Base-by-base conservation (phyloP, 192 early-diverging fungal genomes). In the Thoreauomyces humboldtii region DNA sequence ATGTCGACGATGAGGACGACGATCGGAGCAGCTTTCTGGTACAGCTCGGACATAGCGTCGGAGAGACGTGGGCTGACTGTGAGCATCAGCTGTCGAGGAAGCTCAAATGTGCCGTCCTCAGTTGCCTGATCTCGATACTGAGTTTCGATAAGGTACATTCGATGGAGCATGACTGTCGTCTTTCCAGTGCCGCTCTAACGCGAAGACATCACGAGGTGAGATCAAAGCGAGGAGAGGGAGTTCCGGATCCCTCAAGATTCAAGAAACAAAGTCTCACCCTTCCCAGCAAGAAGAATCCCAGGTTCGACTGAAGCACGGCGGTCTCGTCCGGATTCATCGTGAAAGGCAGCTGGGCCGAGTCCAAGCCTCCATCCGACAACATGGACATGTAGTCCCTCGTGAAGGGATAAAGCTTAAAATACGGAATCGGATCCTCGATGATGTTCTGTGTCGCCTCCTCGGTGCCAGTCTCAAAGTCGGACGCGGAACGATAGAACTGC, bases 71-170 rank as follows among this genome's bases (percentile, higher is more conserved):
- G 35, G 55, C 55, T 57, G 15, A 57, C 24, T 15, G 55, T 57
- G 17, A 57, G 9, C 55, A 57, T 57, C 15, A 57, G 55, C 2
- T 57, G 55, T 12, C 34, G 55, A 25, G 55, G 55, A 34, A 17
- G 17, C 9, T 14, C 55, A n/a, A n/a, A n/a, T n/a, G n/a, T n/a
- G n/a, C n/a, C n/a, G n/a, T n/a, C n/a, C n/a, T n/a, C n/a, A n/a
- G n/a, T n/a, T n/a, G n/a, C n/a, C n/a, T n/a, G n/a, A 34, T 17
- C 55, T 34, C 35, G 29, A 25, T 28, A 15, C 1, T 25, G 9
- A 22, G 15, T 57, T 33, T 34, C n/a, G 55, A 4, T n/a, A 11
- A n/a, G 28, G 55, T n/a, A 17, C 55, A 57, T 57, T 2, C 35
- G 28, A 15, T 57, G 32, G 28, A 57, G 24, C 22, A 25, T 34